A percentile compares a stretch with the other conserved stretches of the same genome.
These are phyloP conservation scores for Aspergillus cavernicola DNA, from an alignment of 495 filamentous ascomycete genomes.

Conservation along the genomic window DNA sequence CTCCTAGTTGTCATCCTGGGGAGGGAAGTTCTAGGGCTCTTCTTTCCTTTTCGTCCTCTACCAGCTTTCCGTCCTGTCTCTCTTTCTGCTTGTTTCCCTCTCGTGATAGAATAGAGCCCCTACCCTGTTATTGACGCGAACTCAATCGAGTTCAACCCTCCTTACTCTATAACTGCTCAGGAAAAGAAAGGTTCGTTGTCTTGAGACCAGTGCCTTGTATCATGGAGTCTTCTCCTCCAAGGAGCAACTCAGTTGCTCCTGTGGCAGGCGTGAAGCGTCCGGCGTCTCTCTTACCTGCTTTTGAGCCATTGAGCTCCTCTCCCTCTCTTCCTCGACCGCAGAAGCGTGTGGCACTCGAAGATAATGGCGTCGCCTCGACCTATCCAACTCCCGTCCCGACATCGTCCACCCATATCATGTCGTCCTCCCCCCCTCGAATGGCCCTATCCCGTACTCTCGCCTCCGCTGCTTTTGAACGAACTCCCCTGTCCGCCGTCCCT, in stretches of 20 bases:
- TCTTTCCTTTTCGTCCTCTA: constrained; percentile 21
- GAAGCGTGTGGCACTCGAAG: constrained; percentile 64
- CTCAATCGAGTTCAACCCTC: constrained; percentile 14
- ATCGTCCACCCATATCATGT: constrained; percentile 86
- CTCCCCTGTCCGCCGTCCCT: constrained; percentile 76
- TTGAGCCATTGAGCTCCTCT: constrained; percentile 89
- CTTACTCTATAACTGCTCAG: constrained; percentile 6
- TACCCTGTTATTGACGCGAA: constrained; percentile 19
- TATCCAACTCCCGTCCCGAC: constrained; percentile 90
- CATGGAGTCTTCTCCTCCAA: constrained; percentile 47
- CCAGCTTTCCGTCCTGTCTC: constrained; percentile 15
- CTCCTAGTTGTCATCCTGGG: constrained; percentile 20
- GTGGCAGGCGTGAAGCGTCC: constrained; percentile 70
- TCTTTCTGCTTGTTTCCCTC: constrained; percentile 1
- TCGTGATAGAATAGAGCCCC: constrained; percentile 14
- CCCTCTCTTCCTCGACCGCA: constrained; percentile 72
- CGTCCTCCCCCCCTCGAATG: constrained; percentile 74
- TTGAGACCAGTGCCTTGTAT: constrained; percentile 9
- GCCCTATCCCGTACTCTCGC: constrained; percentile 50
- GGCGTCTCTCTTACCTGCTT: constrained; percentile 80
- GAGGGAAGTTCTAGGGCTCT: constrained; percentile 16
- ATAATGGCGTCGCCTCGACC: constrained; percentile 36
- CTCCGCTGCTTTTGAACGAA: constrained; percentile 76
- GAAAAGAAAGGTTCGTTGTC: constrained; percentile 1
- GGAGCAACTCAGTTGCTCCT: constrained; percentile 35